Percentiles rank a stretch among this genome's conserved stretches.
phyloP scores from a whole-genome alignment of 331 rosid genomes.

The Arachis monticola region DNA sequence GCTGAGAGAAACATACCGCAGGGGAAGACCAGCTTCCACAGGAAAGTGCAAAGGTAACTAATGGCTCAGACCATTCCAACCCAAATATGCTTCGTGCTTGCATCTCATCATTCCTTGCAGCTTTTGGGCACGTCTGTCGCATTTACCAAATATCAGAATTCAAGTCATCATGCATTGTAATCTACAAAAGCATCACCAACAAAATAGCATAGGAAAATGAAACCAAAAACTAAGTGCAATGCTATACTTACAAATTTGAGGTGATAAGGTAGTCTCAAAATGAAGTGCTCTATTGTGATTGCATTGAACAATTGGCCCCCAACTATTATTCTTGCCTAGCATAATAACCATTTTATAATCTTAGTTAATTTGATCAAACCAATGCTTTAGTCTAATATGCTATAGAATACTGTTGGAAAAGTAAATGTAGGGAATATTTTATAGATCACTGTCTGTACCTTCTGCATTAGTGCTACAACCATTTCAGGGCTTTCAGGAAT shows the following conservation, averaged over 20 bases:
- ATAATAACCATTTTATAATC: constrained; percentile 30
- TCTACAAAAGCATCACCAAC: constrained; percentile 11
- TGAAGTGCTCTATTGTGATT: constrained; percentile 85
- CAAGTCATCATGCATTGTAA: constrained; percentile 26
- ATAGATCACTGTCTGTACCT: constrained; percentile 49
- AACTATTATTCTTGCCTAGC: constrained; percentile 71
- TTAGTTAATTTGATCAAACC: constrained; percentile 7
- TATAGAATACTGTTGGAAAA: not conserved
- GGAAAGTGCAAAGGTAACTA: constrained; percentile 86
- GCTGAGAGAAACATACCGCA: constrained; percentile 54
- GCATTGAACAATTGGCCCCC: constrained; percentile 77
- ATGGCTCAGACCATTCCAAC: constrained; percentile 84
- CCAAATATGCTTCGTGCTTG: constrained; percentile 74
- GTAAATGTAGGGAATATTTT: constrained; percentile 17
- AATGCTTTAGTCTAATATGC: not conserved
- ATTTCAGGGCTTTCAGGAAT: constrained; percentile 31
- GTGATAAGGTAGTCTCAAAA: constrained; percentile 82
- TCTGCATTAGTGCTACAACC: constrained; percentile 78
- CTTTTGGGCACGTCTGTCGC: constrained; percentile 67
- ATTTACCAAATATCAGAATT: constrained; percentile 30
- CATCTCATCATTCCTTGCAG: constrained; percentile 72
- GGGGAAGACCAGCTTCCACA: constrained; percentile 97
- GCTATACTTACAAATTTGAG: constrained; percentile 70
- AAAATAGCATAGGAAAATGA: not conserved
- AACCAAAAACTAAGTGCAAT: constrained; percentile 3